Evolutionary conservation across 1,139 yeast genomes (phyloP).

Genomic region (Protomyces lactucae-debilis): DNA sequence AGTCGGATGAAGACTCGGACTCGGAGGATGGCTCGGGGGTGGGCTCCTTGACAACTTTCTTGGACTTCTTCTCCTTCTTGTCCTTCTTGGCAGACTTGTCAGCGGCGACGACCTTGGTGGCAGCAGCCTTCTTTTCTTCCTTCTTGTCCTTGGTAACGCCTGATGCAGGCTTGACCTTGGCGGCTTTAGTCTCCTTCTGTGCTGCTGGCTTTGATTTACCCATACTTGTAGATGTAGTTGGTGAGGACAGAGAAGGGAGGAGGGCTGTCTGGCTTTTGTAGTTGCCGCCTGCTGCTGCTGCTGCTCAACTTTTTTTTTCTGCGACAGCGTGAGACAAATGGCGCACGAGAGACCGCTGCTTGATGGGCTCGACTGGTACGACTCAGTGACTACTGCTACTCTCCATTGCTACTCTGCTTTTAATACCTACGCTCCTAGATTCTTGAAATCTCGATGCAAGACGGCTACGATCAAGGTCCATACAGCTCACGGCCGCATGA

Average conservation of each 20-base stretch:
- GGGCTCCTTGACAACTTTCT: constrained; percentile 26
- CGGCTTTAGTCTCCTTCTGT: constrained; percentile 29
- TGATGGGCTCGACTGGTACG: neutral
- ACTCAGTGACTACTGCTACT: neutral
- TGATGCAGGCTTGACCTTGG: constrained; percentile 32
- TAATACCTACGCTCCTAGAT: neutral
- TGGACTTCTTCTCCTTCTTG: constrained; percentile 28
- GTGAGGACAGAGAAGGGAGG: neutral
- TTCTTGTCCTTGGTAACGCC: constrained; percentile 30
- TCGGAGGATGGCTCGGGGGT: constrained; percentile 25
- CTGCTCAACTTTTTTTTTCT: neutral
- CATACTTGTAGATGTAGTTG: neutral
- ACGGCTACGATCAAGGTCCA: neutral
- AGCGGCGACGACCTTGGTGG: constrained; percentile 24
- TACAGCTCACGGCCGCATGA: neutral
- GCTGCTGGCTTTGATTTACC: constrained; percentile 25
- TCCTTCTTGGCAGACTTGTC: constrained; percentile 24
- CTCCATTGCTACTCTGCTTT: neutral
- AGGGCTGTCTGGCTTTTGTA: neutral
- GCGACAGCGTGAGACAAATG: neutral
- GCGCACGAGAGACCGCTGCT: neutral
- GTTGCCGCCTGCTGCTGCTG: neutral
- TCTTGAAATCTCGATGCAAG: neutral
- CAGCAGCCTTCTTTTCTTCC: constrained; percentile 26
- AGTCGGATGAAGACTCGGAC: constrained; percentile 11